Base-by-base conservation (phyloP, 1,284 basidiomycete species). In the Apiotrichum brassicae region DNA sequence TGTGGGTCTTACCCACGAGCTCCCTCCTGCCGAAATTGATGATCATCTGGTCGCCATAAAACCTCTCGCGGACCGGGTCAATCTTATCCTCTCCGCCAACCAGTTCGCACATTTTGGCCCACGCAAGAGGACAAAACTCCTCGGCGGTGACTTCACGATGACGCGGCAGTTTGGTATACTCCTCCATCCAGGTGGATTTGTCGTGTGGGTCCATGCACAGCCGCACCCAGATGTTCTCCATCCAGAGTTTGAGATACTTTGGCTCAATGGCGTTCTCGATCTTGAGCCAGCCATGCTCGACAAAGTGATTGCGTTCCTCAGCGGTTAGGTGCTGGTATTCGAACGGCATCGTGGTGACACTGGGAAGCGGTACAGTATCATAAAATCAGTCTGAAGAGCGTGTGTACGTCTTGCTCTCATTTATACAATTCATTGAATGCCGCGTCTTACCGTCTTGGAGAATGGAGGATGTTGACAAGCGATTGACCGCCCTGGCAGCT, bases 171-270 rank as follows among this genome's bases (percentile, higher is more conserved):
- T 66, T 62, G 26, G 58, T 35, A 46, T 61, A 61, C 47, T 66
- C 63, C n/a, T 57, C 46, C 11, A 38, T 57, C 65, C 65, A 69
- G 9, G 66, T 69, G 11, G 56, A 54, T 53, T 67, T 67, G 55
- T 69, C 66, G 25, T 65, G 30, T 0, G 56, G 54, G 35, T 69
- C 63, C 45, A 52, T 58, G n/a, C 64, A 65, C 6, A 66, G 55
- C 8, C 67, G 57, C 16, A 64, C 56, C 63, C 63, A 68, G 16
- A 66, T 40, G 49, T 64, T 56, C 6, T 48, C 49, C 50, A 61
- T 55, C 60, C 60, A 65, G n/a, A 49, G 48, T 5, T 47, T 18
- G 22, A 66, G 33, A 44, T 57, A 63, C 32, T 54, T 35, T 1
- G 53, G 59, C 19, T 51, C 43, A 47, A 66, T 63, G 26, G 64